phyloP scores from a whole-genome alignment of 2,329 filamentous ascomycete genomes.

The Colletotrichum acutatum region DNA sequence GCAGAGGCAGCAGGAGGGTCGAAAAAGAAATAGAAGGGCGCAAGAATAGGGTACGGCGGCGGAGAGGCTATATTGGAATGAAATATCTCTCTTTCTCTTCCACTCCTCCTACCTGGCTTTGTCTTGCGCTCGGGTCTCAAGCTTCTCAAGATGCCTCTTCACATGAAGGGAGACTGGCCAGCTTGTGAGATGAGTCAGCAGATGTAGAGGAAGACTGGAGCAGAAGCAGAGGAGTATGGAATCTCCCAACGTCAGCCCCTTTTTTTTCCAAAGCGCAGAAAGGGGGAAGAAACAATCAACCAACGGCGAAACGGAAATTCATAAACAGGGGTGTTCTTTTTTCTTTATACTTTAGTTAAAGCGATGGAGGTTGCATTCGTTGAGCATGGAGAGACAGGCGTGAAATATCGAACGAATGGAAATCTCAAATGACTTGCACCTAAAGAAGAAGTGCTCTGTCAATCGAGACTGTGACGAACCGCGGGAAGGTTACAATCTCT shows the following conservation, averaged over 20 bases:
- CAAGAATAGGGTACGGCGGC: too few relatives aligned
- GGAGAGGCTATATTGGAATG: background rate
- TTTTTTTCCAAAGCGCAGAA: background rate
- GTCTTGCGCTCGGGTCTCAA: background rate
- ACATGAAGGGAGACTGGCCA: background rate
- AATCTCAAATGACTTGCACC: background rate
- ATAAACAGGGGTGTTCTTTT: background rate
- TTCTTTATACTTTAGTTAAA: background rate
- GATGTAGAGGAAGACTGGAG: too few relatives aligned
- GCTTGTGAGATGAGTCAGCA: background rate
- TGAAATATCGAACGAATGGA: background rate
- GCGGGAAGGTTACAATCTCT: too few relatives aligned
- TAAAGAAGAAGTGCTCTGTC: background rate
- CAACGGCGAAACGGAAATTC: background rate
- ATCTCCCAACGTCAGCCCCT: too few relatives aligned
- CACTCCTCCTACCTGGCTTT: background rate
- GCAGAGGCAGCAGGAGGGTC: conserved; percentile 45
- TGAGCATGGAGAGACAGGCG: background rate
- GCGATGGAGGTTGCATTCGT: background rate
- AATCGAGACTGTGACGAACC: too few relatives aligned
- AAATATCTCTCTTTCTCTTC: background rate
- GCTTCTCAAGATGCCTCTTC: background rate
- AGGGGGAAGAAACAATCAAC: background rate
- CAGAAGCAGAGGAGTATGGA: too few relatives aligned
- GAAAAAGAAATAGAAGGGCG: conserved; percentile 22